A percentile compares a stretch with the other conserved stretches of the same genome.
These are phyloP conservation scores for Rosellinia necatrix DNA, from an alignment of 2,329 filamentous ascomycete species.

Conservation along the genomic window DNA sequence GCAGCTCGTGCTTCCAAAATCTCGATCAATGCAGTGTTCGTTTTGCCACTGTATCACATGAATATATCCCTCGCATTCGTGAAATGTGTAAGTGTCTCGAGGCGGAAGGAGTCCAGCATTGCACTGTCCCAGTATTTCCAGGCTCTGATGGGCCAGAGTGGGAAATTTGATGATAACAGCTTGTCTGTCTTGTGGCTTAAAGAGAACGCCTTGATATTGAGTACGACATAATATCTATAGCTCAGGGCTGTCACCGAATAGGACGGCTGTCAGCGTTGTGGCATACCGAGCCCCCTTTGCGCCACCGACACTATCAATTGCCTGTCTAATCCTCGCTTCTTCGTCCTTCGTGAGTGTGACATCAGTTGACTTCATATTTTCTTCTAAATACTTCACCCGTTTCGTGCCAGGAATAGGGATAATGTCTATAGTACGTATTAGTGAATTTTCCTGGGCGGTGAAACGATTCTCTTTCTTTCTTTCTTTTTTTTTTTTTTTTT, in stretches of 20 bases:
- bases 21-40: background rate
- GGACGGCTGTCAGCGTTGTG: conserved; percentile 5
- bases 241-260: conserved; percentile 33
- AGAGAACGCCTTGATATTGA: background rate
- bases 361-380: conserved; percentile 41
- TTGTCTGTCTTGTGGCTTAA: too few species aligned
- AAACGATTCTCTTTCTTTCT: too few species aligned
- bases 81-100: too few species aligned
- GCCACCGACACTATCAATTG: conserved; percentile 39
- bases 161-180: too few species aligned
- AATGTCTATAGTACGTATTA: conserved; percentile 55
- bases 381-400: conserved; percentile 39
- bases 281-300: conserved; percentile 30
- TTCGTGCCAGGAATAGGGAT: conserved; percentile 45
- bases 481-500: too few species aligned
- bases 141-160: too few species aligned
- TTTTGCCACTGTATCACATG: background rate
- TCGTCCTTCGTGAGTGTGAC: conserved; percentile 44
- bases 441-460: conserved; percentile 12
- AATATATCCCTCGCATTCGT: conserved; percentile 1
- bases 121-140: too few species aligned
- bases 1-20: background rate
- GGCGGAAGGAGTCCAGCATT: too few species aligned
- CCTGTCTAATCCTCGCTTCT: conserved; percentile 42
- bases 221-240: conserved; percentile 8